Base-by-base conservation (phyloP, 1,284 basidiomycete genomes). In the Anthracocystis walkeri region DNA sequence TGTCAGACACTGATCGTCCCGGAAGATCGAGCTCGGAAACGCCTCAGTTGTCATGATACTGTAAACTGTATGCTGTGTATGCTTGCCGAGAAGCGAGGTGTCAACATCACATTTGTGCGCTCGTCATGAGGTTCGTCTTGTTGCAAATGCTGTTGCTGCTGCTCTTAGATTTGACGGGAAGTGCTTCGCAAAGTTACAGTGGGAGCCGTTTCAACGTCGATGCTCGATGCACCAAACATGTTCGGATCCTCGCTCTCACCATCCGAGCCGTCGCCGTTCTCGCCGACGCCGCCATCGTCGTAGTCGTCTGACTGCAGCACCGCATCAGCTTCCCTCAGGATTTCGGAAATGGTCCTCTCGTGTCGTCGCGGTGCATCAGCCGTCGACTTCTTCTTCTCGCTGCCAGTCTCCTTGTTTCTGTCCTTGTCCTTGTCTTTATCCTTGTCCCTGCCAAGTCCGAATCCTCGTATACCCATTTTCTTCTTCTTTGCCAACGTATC, bases 291-390 rank as follows among this genome's bases (percentile, higher is more conserved):
- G 35, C 35, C 35, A 38, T 14, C 35, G 14, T 55, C 64, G 27
- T 45, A 44, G 29, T 74, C 66, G 49, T 71, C 75, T 58, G 61
- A 51, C 50, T 60, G 54, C 56, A 78, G 53, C 35, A 70, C 76
- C 18, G 73, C 73, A 52, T 78, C 76, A 2, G 76, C 76, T 25
- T 78, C 76, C 12, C 76, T 42, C 10, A 78, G 65, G 27, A 78
- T 78, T 44, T 78, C 51, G 23, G 73, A 75, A 23, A 78, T 78
- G 52, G 73, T 78, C n/a, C 76, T 59, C 45, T 78, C 65, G 52
- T 76, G 76, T 3, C 64, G 59, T 31, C 61, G 58, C 27, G 56
- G 38, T 7, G 35, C 11, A 11, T 16, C 46, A 7, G 49, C 49
- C 33, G 14, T n/a, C 2, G 33, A 2, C 23, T 35, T 49, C 8